Evolutionary conservation across 2,329 filamentous ascomycete genomes (phyloP), one percentile per base, ranked within the genome.

Genomic region (Monilinia fructigena): DNA sequence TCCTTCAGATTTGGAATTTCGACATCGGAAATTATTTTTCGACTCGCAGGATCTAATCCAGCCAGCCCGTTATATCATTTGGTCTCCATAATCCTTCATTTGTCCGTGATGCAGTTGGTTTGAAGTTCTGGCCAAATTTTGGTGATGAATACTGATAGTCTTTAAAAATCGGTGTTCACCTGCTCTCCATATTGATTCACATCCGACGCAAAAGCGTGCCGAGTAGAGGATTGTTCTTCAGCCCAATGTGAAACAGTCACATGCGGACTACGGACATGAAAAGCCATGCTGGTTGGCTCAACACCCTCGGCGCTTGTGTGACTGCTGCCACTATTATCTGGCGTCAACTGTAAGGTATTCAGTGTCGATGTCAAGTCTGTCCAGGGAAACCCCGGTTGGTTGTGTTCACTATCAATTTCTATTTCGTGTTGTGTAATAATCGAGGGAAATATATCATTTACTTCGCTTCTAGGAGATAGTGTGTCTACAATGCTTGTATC

Each of bases 291-390:
- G 66, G 68, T 68, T 35, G 72, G 73, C 42, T 70, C 68, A 20
- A 75, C 38, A 20, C 70, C 73, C 61, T 76, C 74, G 14, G 68
- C 72, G 63, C 74, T 76, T 50, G 73, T 74, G 63, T 73, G 72
- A 66, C 75, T 76, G 54, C 73, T 75, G 26, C 74, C 72, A 58
- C 75, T 76, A 42, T 73, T 70, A 45, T 76, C 74, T 28, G 74
- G 74, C 45, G 75, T 76, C 68, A 74, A 71, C 67, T 75, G 72
- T 47, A 73, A 42, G 4, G 69, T 64, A 14, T 68, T 62, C 12
- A 67, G 58, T 47, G 72, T 65, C 28, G 60, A 59, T 42, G 68
- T 67, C 26, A 66, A 55, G 20, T 59, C 55, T 14, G 69, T 55
- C 35, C 69, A 67, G 35, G 65, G 55, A 35, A 64, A 68, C 26